Evolutionary conservation across 345 rosid genomes (phyloP), one percentile per base, ranked within the genome.

Genomic region (Brassica incana): DNA sequence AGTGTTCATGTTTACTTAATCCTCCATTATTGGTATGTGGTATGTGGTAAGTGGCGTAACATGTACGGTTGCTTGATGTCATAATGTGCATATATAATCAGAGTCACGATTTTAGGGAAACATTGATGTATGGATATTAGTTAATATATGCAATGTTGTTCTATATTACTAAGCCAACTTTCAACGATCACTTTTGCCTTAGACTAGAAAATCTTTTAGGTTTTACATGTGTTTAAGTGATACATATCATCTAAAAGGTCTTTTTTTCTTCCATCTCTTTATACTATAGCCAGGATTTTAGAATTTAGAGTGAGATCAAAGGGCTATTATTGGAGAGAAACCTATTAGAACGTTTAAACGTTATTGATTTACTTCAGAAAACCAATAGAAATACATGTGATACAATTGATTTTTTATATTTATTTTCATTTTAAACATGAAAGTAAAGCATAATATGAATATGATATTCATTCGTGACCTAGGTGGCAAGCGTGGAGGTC

Each of bases 401-500:
- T 23, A 4, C 5, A 59, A 23, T 59, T 59, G 2, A 23, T 23
- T 59, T 59, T 59, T 20, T 20, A 59, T 8, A 27, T 2, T 8
- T 11, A 25, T 1, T 60, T 3, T 10, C 14, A 45, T 45, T 45
- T 45, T 45, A 10, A 10, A 43, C 50, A 43, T 43, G 50, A 43
- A 43, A 43, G 3, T 43, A 11, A 43, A 43, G 14, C 52, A 43
- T 43, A 43, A 10, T 43, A 43, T 18, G n/a, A 59, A 1, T 3
- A 60, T 25, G 63, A 58, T 58, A 59, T 59, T 29, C 20, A 5
- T 25, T 14, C 20, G 3, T 65, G 18, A 48, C 1, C 18, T 15
- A 95, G 98, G 97, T 92, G 83, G 85, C 91, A 62, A 92, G 98
- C 20, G 99, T 92, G 85, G 96, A 95, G 81, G 99, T 95, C 29